phyloP scores from a whole-genome alignment of 306 rosid genomes.

The Senna siamea region DNA sequence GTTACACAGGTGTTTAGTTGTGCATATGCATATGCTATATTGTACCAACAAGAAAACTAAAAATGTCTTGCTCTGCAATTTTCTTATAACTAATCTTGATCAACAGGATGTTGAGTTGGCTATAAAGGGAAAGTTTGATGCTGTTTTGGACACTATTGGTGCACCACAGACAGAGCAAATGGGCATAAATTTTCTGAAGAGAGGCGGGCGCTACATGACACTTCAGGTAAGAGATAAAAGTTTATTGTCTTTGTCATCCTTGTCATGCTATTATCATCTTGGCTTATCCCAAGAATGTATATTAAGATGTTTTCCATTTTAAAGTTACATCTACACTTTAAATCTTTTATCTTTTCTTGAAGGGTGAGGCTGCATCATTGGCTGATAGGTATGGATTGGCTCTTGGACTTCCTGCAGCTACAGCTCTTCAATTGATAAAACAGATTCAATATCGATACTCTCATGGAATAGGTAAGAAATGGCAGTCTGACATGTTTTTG shows the following conservation, averaged over 20 bases:
- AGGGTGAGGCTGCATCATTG: slow-evolving; percentile 94
- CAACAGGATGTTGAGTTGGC: slow-evolving; percentile 67
- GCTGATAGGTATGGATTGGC: slow-evolving; percentile 73
- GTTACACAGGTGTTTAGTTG: background rate
- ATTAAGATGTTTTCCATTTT: slow-evolving; percentile 19
- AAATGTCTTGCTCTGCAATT: slow-evolving; percentile 6
- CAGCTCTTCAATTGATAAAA: slow-evolving; percentile 58
- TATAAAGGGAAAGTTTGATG: slow-evolving; percentile 88
- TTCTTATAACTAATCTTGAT: slow-evolving; percentile 32
- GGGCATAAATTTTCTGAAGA: slow-evolving; percentile 73
- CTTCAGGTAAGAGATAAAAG: slow-evolving; percentile 76
- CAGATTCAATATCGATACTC: slow-evolving; percentile 64
- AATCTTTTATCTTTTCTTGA: slow-evolving; percentile 42
- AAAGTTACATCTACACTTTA: slow-evolving; percentile 23
- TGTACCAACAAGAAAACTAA: background rate
- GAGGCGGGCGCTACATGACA: slow-evolving; percentile 98
- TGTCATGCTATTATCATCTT: slow-evolving; percentile 19
- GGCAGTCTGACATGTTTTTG: slow-evolving; percentile 16
- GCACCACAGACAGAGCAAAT: slow-evolving; percentile 73
- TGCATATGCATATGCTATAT: background rate
- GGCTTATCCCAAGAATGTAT: slow-evolving; percentile 14
- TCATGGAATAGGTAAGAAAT: slow-evolving; percentile 78
- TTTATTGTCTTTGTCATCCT: slow-evolving; percentile 33
- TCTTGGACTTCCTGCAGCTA: slow-evolving; percentile 79
- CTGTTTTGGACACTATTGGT: slow-evolving; percentile 97